These are phyloP conservation scores for Coprinopsis sp. DNA, from an alignment of 768 basidiomycete species.

Conservation along the genomic window DNA sequence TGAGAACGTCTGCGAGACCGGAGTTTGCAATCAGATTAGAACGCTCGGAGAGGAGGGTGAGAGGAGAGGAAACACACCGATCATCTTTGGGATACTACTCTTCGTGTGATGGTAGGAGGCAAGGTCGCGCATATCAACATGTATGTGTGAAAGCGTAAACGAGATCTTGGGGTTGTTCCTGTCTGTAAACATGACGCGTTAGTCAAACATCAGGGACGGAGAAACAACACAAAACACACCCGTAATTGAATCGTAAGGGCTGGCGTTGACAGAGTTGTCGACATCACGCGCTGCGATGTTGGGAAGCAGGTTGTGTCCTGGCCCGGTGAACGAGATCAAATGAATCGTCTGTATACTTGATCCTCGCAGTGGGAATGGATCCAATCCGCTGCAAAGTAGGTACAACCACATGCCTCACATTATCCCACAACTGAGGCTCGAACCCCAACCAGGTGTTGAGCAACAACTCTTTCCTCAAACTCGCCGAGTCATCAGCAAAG, in stretches of 20 bases:
- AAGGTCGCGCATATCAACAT: constrained; percentile 91
- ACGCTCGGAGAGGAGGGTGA: no score
- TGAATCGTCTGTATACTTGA: constrained; percentile 86
- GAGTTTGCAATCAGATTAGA: no score
- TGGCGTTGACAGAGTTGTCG: constrained; percentile 80
- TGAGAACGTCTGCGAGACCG: constrained; percentile 79
- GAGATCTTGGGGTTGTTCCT: constrained; percentile 67
- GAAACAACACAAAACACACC: background rate
- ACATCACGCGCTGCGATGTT: constrained; percentile 70
- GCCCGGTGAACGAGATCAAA: constrained; percentile 82
- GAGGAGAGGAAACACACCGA: no score
- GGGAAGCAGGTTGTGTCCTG: constrained; percentile 87
- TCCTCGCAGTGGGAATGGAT: constrained; percentile 85
- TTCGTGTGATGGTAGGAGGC: constrained; percentile 89
- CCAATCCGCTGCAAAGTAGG: constrained; percentile 70
- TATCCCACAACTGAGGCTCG: constrained; percentile 86
- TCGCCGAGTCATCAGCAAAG: constrained; percentile 79
- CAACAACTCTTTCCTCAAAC: constrained; percentile 79
- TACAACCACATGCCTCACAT: constrained; percentile 78
- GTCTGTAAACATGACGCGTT: constrained; percentile 29
- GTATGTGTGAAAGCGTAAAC: constrained; percentile 77
- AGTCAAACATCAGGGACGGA: no score
- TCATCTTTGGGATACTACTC: constrained; percentile 73
- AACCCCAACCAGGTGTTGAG: constrained; percentile 79
- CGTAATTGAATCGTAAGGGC: constrained; percentile 57